Evolutionary conservation across 1,139 yeast genomes (phyloP).

Genomic region (Saccharomyces hybrid): DNA sequence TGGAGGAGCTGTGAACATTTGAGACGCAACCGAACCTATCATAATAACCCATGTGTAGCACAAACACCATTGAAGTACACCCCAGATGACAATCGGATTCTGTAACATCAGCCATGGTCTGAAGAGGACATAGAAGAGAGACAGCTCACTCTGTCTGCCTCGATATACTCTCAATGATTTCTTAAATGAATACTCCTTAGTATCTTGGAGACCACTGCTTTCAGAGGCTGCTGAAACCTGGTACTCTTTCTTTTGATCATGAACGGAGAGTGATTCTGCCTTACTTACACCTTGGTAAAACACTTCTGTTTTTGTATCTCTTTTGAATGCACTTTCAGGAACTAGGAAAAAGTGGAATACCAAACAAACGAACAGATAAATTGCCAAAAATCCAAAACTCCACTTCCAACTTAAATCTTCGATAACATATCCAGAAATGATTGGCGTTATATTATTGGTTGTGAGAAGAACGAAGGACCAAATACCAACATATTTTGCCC

Average conservation of each 20-base stretch:
- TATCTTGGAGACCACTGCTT: background rate
- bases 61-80: background rate
- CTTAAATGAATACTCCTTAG: background rate
- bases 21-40: background rate
- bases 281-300: background rate
- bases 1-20: background rate
- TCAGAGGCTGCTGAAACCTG: background rate
- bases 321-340: background rate
- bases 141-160: background rate
- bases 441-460: background rate
- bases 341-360: background rate
- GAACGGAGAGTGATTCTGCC: background rate
- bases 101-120: background rate
- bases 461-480: background rate
- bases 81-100: background rate
- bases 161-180: background rate
- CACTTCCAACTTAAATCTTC: background rate
- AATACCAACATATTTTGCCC: background rate
- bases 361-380: background rate
- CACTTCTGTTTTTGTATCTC: background rate
- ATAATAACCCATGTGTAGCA: background rate
- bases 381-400: background rate
- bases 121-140: background rate
- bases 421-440: background rate
- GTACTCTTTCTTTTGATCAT: background rate